Evolutionary conservation across 1,139 yeast species (phyloP).

Genomic region (Protomyces gravidus): DNA sequence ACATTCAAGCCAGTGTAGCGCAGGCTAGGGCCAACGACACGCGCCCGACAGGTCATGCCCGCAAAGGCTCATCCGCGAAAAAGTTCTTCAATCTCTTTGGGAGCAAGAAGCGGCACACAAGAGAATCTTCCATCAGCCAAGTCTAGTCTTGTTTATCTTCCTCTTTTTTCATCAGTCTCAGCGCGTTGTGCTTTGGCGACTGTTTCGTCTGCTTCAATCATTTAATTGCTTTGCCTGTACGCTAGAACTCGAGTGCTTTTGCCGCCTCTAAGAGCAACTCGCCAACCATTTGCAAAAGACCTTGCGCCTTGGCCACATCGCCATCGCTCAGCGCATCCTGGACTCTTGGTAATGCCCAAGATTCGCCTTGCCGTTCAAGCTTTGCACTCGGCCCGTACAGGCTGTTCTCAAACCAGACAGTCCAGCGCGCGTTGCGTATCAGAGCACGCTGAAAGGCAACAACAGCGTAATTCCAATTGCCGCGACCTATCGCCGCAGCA

Average conservation of each 20-base stretch:
- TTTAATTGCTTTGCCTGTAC: not conserved
- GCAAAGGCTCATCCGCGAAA: not conserved
- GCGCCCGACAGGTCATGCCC: not conserved
- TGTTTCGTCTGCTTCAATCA: not conserved
- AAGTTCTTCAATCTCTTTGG: constrained; percentile 2
- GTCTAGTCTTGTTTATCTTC: not conserved
- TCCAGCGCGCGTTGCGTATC: constrained; percentile 48
- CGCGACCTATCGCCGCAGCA: constrained; percentile 61
- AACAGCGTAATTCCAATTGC: constrained; percentile 74
- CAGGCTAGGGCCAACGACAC: not conserved
- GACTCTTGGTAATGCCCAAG: constrained; percentile 56
- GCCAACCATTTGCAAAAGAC: constrained; percentile 51
- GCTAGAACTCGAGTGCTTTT: constrained; percentile 28
- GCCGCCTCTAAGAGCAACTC: constrained; percentile 41
- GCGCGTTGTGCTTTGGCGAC: not conserved
- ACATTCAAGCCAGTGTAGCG: not conserved
- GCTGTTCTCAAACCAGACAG: constrained; percentile 65
- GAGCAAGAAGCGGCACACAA: not conserved
- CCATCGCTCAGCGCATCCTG: constrained; percentile 57
- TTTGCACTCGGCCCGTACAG: constrained; percentile 65
- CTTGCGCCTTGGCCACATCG: constrained; percentile 56
- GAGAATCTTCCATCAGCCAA: not conserved
- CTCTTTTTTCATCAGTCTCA: not conserved
- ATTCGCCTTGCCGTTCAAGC: constrained; percentile 46
- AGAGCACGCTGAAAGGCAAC: constrained; percentile 55